A percentile compares a stretch with the other conserved stretches of the same genome.
These are phyloP conservation scores for Nevesoporus exiguus DNA, from an alignment of 768 basidiomycete species.

Conservation along the genomic window DNA sequence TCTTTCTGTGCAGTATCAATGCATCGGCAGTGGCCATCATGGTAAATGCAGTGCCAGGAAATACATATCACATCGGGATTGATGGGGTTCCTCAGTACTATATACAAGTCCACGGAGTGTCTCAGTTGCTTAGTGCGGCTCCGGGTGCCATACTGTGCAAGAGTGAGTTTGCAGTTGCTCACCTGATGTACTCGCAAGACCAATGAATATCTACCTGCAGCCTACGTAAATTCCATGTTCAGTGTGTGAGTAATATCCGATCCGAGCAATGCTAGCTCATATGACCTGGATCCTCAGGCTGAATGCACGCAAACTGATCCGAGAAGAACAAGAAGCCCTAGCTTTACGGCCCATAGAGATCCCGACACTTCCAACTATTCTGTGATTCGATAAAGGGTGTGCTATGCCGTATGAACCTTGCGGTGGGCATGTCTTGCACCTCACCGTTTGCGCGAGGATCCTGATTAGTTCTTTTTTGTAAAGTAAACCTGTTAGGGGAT, in stretches of 20 bases:
- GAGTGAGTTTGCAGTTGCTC: slow-evolving; percentile 10
- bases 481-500: too few species aligned
- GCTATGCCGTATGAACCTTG: too few species aligned
- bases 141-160: slow-evolving; percentile 15
- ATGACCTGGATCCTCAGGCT: slow-evolving; percentile 1
- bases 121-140: too few species aligned
- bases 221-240: slow-evolving; percentile 24
- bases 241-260: slow-evolving; percentile 17
- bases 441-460: too few species aligned
- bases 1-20: slow-evolving; percentile 6
- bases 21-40: slow-evolving; percentile 5
- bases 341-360: slow-evolving; percentile 4
- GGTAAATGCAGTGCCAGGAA: slow-evolving; percentile 5
- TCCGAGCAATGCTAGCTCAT: background rate
- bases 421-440: too few species aligned
- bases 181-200: too few species aligned
- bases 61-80: background rate
- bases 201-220: background rate
- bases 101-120: background rate
- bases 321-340: slow-evolving; percentile 10
- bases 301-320: slow-evolving; percentile 17
- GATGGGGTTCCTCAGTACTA: slow-evolving; percentile 13
- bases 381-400: background rate
- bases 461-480: too few species aligned
- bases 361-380: slow-evolving; percentile 18